Conservation (phyloP, 2,329 filamentous ascomycete genomes). For the Aaosphaeria pasadenensis region DNA sequence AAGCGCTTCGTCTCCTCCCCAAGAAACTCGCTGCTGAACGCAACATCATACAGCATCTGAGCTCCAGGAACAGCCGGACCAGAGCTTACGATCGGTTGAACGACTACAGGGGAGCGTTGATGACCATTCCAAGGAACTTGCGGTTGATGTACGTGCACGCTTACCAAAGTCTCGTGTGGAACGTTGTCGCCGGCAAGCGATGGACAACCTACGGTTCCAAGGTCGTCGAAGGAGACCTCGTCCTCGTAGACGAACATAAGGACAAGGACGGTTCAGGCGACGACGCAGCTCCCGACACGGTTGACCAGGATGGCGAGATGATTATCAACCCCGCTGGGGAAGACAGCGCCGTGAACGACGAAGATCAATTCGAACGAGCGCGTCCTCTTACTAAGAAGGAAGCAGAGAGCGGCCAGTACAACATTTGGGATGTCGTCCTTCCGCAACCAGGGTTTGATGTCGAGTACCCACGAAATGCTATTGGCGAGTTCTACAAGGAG, state of each 20-base stretch:
- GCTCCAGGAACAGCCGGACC: slow-evolving; percentile 40
- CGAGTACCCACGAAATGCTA: slow-evolving; percentile 77
- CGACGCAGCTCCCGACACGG: slow-evolving; percentile 10
- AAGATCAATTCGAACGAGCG: slow-evolving; percentile 65
- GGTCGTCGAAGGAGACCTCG: slow-evolving; percentile 82
- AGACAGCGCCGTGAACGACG: slow-evolving; percentile 53
- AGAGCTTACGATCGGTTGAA: slow-evolving; percentile 50
- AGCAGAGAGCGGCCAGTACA: slow-evolving; percentile 70
- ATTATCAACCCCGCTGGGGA: slow-evolving; percentile 60
- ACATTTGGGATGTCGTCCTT: slow-evolving; percentile 84
- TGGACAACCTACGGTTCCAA: slow-evolving; percentile 71
- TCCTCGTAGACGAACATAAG: slow-evolving; percentile 62
- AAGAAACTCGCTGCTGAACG: slow-evolving; percentile 78
- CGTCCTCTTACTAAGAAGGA: slow-evolving; percentile 75
- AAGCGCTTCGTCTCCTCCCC: slow-evolving; percentile 68
- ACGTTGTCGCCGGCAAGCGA: slow-evolving; percentile 75
- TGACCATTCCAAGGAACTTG: slow-evolving; percentile 75
- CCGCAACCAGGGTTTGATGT: slow-evolving; percentile 92
- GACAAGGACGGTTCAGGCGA: slow-evolving; percentile 38
- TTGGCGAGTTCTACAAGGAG: slow-evolving; percentile 77
- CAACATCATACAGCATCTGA: slow-evolving; percentile 74
- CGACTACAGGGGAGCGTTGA: slow-evolving; percentile 79
- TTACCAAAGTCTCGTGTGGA: slow-evolving; percentile 95
- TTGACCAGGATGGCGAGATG: slow-evolving; percentile 63
- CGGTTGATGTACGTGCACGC: slow-evolving; percentile 95